Evolutionary conservation across 208 protist species (phyloP).

Genomic region (Wallacemonas sp.): DNA sequence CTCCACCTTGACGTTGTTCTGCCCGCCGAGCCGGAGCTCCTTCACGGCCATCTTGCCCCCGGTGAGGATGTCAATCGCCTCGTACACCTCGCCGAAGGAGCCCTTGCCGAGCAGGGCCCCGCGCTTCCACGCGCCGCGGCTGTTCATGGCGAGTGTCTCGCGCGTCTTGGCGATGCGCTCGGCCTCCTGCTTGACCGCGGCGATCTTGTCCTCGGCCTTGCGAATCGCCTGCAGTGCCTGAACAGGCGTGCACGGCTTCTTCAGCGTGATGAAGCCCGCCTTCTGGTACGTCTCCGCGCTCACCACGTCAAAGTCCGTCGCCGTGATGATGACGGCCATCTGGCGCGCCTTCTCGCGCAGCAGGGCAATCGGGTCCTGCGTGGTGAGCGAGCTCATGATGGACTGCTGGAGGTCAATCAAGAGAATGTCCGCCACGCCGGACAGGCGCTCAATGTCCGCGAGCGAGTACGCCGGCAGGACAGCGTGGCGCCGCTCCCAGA

Average conservation of each 20-base stretch:
- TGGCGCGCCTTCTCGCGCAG: constrained; percentile 77
- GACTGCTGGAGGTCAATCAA: constrained; percentile 86
- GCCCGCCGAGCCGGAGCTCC: constrained; percentile 62
- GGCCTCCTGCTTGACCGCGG: constrained; percentile 68
- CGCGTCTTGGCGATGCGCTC: constrained; percentile 76
- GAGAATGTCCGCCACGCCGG: constrained; percentile 81
- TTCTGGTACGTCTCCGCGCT: constrained; percentile 68
- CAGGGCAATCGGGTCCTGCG: constrained; percentile 60
- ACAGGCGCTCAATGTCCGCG: constrained; percentile 69
- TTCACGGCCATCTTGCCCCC: constrained; percentile 92
- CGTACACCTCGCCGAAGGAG: constrained; percentile 84
- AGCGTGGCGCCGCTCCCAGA: constrained; percentile 89
- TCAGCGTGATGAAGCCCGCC: constrained; percentile 82
- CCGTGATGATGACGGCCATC: constrained; percentile 84
- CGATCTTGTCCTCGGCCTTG: constrained; percentile 78
- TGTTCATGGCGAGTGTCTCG: constrained; percentile 81
- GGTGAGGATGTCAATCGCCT: constrained; percentile 82
- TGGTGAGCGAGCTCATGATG: constrained; percentile 44
- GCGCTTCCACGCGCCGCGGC: constrained; percentile 76
- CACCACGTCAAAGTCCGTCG: constrained; percentile 53
- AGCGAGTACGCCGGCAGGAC: constrained; percentile 78
- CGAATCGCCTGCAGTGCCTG: constrained; percentile 75
- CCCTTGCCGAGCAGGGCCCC: constrained; percentile 85
- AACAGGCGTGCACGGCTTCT: constrained; percentile 83
- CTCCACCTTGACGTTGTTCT: constrained; percentile 71